phyloP scores from a whole-genome alignment of 2,329 filamentous ascomycete species.

The Talaromyces albobiverticillius region DNA sequence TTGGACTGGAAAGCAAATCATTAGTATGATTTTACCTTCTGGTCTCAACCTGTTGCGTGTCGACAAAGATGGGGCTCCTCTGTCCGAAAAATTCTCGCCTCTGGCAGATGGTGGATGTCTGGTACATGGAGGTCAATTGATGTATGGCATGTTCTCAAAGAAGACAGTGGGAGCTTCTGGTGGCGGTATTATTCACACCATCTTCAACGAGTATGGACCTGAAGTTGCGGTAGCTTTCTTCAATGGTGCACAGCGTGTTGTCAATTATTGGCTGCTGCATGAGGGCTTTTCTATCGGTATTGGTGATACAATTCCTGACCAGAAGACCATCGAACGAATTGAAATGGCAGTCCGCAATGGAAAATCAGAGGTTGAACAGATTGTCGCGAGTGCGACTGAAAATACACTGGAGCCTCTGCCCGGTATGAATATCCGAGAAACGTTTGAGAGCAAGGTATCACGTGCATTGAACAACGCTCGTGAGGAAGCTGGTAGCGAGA shows the following conservation, averaged over 20 bases:
- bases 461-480: slow-evolving; percentile 91
- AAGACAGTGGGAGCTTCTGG: slow-evolving; percentile 88
- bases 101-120: slow-evolving; percentile 74
- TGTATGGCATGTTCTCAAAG: slow-evolving; percentile 89
- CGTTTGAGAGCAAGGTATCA: slow-evolving; percentile 95
- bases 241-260: slow-evolving; percentile 89
- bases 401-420: slow-evolving; percentile 89
- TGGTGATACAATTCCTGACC: slow-evolving; percentile 94
- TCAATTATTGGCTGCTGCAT: slow-evolving; percentile 96
- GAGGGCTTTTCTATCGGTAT: slow-evolving; percentile 98
- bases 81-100: slow-evolving; percentile 56
- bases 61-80: slow-evolving; percentile 58
- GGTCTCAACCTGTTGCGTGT: slow-evolving; percentile 75
- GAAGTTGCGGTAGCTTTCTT: slow-evolving; percentile 90
- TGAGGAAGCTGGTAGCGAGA: slow-evolving; percentile 92
- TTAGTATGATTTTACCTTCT: slow-evolving; percentile 85
- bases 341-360: slow-evolving; percentile 76
- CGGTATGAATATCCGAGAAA: slow-evolving; percentile 98
- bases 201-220: slow-evolving; percentile 90
- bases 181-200: slow-evolving; percentile 90
- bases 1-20: slow-evolving; percentile 98
- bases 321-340: slow-evolving; percentile 77
- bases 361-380: slow-evolving; percentile 73
- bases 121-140: slow-evolving; percentile 80
- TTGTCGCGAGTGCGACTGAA: slow-evolving; percentile 75